phyloP scores from a whole-genome alignment of 2,329 filamentous ascomycete genomes.

The Malbranchea cinnamomea region DNA sequence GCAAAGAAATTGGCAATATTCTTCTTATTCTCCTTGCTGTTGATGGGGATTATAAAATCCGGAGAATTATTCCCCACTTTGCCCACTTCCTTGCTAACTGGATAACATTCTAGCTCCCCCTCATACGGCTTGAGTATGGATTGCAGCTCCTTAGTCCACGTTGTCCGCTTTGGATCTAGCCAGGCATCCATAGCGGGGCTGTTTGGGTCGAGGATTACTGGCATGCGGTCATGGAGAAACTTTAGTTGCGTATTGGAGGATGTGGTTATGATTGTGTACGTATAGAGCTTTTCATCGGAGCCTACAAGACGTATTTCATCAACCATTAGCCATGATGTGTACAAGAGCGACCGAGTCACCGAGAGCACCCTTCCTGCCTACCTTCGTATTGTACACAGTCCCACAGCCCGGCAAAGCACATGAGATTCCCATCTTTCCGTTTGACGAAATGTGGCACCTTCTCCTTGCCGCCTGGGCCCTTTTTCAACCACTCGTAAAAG shows the following conservation, averaged over 20 bases:
- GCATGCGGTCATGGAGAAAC: conserved; percentile 92
- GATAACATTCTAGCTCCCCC: conserved; percentile 70
- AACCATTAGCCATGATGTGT: not conserved
- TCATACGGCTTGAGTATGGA: conserved; percentile 61
- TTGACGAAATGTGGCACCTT: conserved; percentile 76
- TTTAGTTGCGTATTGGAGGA: conserved; percentile 65
- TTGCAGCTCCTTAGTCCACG: conserved; percentile 71
- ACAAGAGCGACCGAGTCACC: not conserved
- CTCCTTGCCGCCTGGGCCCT: conserved; percentile 52
- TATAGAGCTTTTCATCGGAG: conserved; percentile 57
- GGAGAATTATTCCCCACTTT: conserved; percentile 89
- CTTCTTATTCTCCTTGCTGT: conserved; percentile 74
- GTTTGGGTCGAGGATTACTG: conserved; percentile 69
- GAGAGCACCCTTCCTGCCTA: too few relatives aligned
- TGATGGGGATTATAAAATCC: conserved; percentile 65
- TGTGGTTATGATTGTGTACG: conserved; percentile 90
- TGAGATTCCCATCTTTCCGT: conserved; percentile 64
- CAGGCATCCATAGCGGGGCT: conserved; percentile 56
- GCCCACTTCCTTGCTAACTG: conserved; percentile 75
- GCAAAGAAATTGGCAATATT: conserved; percentile 92
- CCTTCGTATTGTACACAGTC: conserved; percentile 73
- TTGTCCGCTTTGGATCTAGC: conserved; percentile 57
- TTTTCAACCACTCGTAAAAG: conserved; percentile 93
- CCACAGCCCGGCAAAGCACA: conserved; percentile 87
- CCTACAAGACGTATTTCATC: conserved; percentile 23